Base-by-base conservation (phyloP, 78 protist species). In the Emiliania huxleyi region DNA sequence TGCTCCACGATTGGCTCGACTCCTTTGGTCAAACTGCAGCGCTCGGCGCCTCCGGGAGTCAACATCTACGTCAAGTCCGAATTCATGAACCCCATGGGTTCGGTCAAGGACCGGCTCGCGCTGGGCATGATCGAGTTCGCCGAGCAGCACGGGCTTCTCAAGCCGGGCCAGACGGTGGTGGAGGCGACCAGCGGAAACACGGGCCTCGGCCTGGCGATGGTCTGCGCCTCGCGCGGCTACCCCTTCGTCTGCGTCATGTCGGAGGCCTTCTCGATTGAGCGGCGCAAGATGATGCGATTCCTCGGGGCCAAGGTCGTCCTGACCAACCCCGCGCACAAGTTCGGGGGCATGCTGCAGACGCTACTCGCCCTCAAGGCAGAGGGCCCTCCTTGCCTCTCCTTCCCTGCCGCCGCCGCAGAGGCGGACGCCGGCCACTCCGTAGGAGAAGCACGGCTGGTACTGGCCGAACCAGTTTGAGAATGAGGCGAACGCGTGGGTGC, bases 161-260 rank as follows among this genome's bases (percentile, higher is more conserved):
- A 42, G 45, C 96, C 94, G 0, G 95, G 92, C 4, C 73, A 94
- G 46, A 96, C 95, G 19, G 88, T 96, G 43, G 95, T 96, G 26
- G 97, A 96, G 92, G 81, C 96, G 37, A 94, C 96, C 3, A 25
- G 79, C 22, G 97, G 97, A 79, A 96, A 96, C 97, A 96, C 97
- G 35, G 97, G 97, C 44, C 23, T 90, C 35, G 81, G 40, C 21
- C 44, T 96, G 33, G 96, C 97, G 69, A 90, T 94, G 94, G 91
- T 96, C 22, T 92, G 92, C 71, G 95, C 95, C 21, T 38, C 46
- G 29, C 25, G 40, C 45, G 96, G 97, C 35, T 95, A 95, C 91
- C 22, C 22, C 25, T 94, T 38, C 69, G 91, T 95, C 21, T 18
- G 77, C 45, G 77, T 92, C 6, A 95, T 96, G 97, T 75, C 94